A percentile compares a stretch with the other conserved stretches of the same genome.
Evolutionary conservation across 2,329 filamentous ascomycete genomes (phyloP).

Genomic region (Colletotrichum cordylinicola): DNA sequence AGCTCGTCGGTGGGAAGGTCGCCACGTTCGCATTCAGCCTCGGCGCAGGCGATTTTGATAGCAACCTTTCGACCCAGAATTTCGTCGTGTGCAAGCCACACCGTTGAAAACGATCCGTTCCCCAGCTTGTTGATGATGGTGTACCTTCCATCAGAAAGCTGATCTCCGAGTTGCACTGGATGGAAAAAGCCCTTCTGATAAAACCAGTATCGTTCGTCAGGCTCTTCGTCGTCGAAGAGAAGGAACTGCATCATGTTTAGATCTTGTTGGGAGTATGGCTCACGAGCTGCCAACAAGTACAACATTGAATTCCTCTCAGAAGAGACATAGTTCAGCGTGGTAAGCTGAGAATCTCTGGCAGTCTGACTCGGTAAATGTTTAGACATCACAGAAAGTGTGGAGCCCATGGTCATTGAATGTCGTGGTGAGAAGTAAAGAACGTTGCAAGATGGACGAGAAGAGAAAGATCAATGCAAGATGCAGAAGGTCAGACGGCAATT

Average conservation of each 20-base stretch:
- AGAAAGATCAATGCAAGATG: neutral
- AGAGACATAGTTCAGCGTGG: neutral
- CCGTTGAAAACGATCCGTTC: neutral
- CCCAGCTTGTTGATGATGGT: neutral
- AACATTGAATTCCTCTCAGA: fast-evolving
- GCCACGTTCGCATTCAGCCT: neutral
- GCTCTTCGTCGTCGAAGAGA: neutral
- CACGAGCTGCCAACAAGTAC: neutral
- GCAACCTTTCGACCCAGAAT: neutral
- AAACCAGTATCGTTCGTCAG: neutral
- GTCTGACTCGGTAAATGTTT: fast-evolving
- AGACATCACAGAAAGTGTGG: neutral
- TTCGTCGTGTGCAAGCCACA: neutral
- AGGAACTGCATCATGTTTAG: neutral
- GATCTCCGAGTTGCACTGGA: neutral
- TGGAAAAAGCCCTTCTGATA: neutral
- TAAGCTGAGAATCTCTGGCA: fast-evolving
- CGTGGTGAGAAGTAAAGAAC: neutral
- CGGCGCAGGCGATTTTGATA: neutral
- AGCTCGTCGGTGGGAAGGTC: neutral
- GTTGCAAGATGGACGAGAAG: neutral
- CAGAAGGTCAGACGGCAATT: neutral
- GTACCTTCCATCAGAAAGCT: neutral
- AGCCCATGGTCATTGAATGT: neutral
- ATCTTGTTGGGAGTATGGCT: neutral